Base-by-base conservation (phyloP, 257 asterid species). In the Cordia subcordata region DNA sequence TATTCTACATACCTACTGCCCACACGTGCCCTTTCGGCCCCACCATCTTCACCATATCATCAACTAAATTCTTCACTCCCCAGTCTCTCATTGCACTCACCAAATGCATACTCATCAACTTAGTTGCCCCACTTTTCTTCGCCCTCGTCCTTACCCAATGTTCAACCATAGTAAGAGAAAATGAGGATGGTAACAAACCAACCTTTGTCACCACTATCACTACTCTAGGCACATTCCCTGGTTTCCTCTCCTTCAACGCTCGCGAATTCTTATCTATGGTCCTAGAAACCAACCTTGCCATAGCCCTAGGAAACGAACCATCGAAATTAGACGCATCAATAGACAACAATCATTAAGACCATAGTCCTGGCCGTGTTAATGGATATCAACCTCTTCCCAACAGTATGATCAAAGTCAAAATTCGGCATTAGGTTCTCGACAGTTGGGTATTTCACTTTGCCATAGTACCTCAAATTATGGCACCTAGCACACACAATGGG, bases 1-100 rank as follows among this genome's bases (percentile, higher is more conserved):
- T 94, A 72, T 92, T 92, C 67, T 88, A 97, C 18, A 91, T 96
- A 57, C 97, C 99, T 15, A 92, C 81, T 0, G 89, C 85, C 97
- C 99, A 92, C 16, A 89, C 95, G 35, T 78, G 85, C 55, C 99
- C 99, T 77, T 95, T 74, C 22, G 76, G 64, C 59, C 97, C 99
- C 1, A 87, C 90, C 77, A 84, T 70, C 22, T 40, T 71, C 23
- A 83, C 82, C 72, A 86, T 87, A 68, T 86, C 97, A 68, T 86
- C 91, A 45, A 84, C 77, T 72, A 92, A 81, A 58, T 76, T 86
- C 84, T 77, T 84, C 66, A 92, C 66, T 27, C 97, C 97, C 99
- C 97, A 92, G 44, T 86, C 86, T 65, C 22, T 88, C 71, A 84
- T 67, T 45, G 96, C 93, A 66, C 97, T 89, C 74, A 92, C 93